Evolutionary conservation across 345 rosid species (phyloP).

Genomic region (Brassica incana): DNA sequence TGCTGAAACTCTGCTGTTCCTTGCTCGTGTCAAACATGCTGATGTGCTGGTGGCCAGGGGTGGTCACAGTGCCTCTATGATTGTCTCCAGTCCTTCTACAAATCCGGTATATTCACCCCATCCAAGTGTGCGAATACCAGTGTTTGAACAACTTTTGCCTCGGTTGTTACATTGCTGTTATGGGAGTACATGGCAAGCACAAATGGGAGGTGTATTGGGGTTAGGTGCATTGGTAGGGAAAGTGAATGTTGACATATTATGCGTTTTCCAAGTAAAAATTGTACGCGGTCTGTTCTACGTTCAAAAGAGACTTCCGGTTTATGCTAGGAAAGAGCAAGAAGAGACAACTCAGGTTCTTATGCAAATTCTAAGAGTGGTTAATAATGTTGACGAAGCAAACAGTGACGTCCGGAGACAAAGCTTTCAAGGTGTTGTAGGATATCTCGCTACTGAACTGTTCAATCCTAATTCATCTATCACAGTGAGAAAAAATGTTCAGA

Average conservation of each 20-base stretch:
- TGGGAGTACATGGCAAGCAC: constrained; percentile 96
- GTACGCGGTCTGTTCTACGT: constrained; percentile 88
- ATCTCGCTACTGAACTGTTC: constrained; percentile 89
- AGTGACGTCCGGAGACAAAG: constrained; percentile 85
- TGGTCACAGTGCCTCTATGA: constrained; percentile 88
- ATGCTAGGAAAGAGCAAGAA: constrained; percentile 93
- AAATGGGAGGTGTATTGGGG: constrained; percentile 98
- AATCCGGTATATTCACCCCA: constrained; percentile 95
- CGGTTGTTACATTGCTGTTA: constrained; percentile 96
- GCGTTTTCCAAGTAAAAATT: constrained; percentile 78
- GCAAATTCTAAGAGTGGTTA: constrained; percentile 94
- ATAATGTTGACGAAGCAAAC: constrained; percentile 90
- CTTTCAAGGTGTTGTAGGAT: constrained; percentile 91
- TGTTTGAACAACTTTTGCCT: constrained; percentile 95
- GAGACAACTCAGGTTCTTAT: constrained; percentile 97
- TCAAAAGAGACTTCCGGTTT: constrained; percentile 86
- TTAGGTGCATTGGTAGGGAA: constrained; percentile 93
- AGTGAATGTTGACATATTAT: constrained; percentile 88
- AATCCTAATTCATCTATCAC: constrained; percentile 77
- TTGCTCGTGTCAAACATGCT: constrained; percentile 87
- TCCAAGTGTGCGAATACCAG: constrained; percentile 81
- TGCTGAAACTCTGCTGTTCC: constrained; percentile 83
- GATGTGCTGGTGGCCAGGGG: constrained; percentile 74
- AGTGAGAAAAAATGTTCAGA: constrained; percentile 93
- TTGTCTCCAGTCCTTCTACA: constrained; percentile 96